Evolutionary conservation across 1,139 yeast species (phyloP), one percentile per base, ranked within the genome.

Genomic region (Blastobotrys illinoisensis): DNA sequence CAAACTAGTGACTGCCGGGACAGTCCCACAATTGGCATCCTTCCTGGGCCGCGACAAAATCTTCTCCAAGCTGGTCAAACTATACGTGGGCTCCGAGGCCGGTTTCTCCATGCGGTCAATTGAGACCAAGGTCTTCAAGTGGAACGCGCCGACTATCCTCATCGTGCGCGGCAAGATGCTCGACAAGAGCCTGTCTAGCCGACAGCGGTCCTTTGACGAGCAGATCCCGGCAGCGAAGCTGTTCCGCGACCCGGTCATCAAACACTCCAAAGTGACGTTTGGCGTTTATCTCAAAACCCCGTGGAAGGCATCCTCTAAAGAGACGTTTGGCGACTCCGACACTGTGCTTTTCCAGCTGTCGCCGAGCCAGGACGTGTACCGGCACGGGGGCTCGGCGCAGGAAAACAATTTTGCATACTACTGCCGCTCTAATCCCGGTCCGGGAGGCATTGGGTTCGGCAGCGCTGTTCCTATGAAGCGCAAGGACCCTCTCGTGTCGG

Each of bases 101-200:
- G 98, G 98, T 1, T 91, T 87, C 65, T 88, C 97, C 0, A 86
- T 91, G 77, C 74, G 96, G 47, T 86, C 97, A 0, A 78, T 91
- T 56, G 96, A 91, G 69, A 80, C 85, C 58, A 88, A 86, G 61
- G 88, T 86, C 0, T 85, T 88, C 73, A 88, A 89, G 65, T 91
- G 97, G 97, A 83, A 81, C 61, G 95, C 96, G 0, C 96, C 97
- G 0, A 82, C 97, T 0, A 67, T 89, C 1, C 61, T 91, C 11
- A 60, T 91, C 0, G 76, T 91, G 0, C 79, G 82, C 3, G 98
- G 97, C 0, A 78, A 75, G 61, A 65, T 58, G 75, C 79, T 53
- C 26, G 28, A 55, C n/a, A 49, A 32, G 16, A 32, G 46, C 52
- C 9, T 40, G 48, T 9, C 44, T 19, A 26, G 16, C 49, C 36